A percentile compares a stretch with the other conserved stretches of the same genome.
phyloP scores from a whole-genome alignment of 2,329 filamentous ascomycete genomes.

The Apiospora arundinis region DNA sequence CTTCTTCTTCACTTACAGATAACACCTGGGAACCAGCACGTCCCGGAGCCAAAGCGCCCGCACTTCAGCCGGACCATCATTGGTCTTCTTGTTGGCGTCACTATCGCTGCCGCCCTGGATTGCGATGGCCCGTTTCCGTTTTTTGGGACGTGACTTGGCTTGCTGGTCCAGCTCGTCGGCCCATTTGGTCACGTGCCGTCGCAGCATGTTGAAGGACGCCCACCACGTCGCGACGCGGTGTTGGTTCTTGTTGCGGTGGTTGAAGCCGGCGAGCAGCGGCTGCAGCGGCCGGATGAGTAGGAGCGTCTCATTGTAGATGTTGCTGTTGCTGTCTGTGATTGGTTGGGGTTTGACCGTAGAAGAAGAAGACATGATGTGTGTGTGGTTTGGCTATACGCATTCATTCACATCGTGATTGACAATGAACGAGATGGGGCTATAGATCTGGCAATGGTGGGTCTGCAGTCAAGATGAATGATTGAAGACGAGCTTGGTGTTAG shows the following conservation, averaged over 20 bases:
- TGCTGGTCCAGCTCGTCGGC: constrained; percentile 42
- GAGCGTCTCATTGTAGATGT: neutral
- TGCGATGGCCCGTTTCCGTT: constrained; percentile 45
- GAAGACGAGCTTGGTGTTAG: neutral
- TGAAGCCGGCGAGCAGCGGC: constrained; percentile 72
- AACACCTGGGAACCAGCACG: constrained; percentile 49
- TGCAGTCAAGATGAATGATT: neutral
- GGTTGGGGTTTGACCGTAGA: neutral
- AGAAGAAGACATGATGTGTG: neutral
- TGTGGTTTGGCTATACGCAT: neutral
- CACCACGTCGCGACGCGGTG: constrained; percentile 86
- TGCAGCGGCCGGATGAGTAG: constrained; percentile 47
- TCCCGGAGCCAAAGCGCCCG: constrained; percentile 49
- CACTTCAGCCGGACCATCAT: constrained; percentile 26
- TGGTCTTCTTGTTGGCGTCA: constrained; percentile 4
- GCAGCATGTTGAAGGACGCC: constrained; percentile 72
- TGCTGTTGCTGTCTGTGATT: neutral
- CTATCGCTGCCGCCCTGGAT: constrained; percentile 36
- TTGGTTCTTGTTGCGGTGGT: constrained; percentile 90
- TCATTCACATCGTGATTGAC: neutral
- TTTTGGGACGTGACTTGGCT: constrained; percentile 39
- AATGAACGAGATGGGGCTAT: neutral
- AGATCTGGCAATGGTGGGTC: constrained; percentile 1
- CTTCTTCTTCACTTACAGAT: constrained; percentile 43
- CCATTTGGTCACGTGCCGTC: constrained; percentile 68